Conservation (phyloP, 2,329 filamentous ascomycete species). For the Aspergillus proliferans region DNA sequence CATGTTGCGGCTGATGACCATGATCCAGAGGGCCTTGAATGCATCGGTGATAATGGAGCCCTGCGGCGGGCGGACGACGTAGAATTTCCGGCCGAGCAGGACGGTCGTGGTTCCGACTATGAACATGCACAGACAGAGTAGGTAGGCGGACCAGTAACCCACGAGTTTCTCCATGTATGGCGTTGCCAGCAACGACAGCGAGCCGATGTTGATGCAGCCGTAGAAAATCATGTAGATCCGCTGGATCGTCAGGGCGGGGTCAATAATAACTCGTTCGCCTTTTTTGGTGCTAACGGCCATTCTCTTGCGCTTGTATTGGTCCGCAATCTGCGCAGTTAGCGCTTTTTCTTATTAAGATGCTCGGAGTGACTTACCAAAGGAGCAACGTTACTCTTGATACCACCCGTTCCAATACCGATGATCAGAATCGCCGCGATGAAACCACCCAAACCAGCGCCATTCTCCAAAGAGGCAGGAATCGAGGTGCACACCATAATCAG, state of each 20-base stretch:
- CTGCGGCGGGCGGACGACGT: slow-evolving; percentile 48
- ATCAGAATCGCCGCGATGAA: slow-evolving; percentile 54
- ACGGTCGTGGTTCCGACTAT: slow-evolving; percentile 54
- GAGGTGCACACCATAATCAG: slow-evolving; percentile 52
- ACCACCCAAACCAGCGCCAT: slow-evolving; percentile 49
- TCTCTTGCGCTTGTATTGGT: slow-evolving; percentile 57
- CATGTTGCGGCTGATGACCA: slow-evolving; percentile 46
- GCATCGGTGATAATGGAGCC: slow-evolving; percentile 61
- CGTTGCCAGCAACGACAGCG: slow-evolving; percentile 60
- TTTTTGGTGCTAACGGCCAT: slow-evolving; percentile 43
- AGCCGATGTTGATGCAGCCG: slow-evolving; percentile 67
- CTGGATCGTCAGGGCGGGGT: slow-evolving; percentile 60
- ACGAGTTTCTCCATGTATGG: slow-evolving; percentile 62
- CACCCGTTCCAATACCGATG: slow-evolving; percentile 61
- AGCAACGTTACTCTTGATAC: slow-evolving; percentile 62
- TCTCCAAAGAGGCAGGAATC: slow-evolving; percentile 45
- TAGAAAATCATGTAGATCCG: slow-evolving; percentile 72
- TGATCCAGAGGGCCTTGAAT: slow-evolving; percentile 56
- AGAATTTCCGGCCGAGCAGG: slow-evolving; percentile 40
- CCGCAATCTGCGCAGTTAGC: slow-evolving; percentile 47
- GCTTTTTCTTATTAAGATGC: neutral
- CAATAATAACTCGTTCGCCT: slow-evolving; percentile 56
- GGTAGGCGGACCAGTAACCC: slow-evolving; percentile 61
- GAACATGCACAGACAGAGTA: slow-evolving; percentile 59
- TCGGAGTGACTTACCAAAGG: slow-evolving; percentile 31